phyloP scores from a whole-genome alignment of 2,329 filamentous ascomycete species.

The Aspergillus jensenii region DNA sequence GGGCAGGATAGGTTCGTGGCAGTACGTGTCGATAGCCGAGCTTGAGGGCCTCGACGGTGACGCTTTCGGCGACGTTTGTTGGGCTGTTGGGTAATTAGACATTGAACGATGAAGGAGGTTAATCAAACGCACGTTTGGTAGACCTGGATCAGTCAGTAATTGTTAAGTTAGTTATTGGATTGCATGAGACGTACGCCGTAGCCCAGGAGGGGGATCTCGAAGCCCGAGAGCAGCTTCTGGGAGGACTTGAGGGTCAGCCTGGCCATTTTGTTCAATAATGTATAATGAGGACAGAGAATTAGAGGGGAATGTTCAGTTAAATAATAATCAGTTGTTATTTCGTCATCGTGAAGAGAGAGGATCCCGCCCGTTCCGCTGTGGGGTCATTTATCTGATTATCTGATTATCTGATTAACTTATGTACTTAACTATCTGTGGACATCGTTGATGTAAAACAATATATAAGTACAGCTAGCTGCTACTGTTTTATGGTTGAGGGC shows the following conservation, averaged over 20 bases:
- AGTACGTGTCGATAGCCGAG: conserved; percentile 58
- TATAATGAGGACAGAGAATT: no score
- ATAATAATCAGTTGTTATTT: no score
- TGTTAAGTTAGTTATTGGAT: no score
- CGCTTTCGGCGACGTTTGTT: conserved; percentile 56
- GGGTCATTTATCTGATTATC: no score
- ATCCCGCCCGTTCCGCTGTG: no score
- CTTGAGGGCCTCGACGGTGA: conserved; percentile 57
- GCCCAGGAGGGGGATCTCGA: conserved; percentile 41
- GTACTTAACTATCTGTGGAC: no score
- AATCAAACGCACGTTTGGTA: conserved; percentile 38
- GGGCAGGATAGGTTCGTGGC: neutral
- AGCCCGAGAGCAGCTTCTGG: conserved; percentile 40
- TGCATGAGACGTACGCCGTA: conserved; percentile 38
- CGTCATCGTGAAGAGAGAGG: no score
- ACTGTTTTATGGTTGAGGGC: no score
- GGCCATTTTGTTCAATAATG: neutral
- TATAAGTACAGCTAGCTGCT: no score
- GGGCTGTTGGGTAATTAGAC: conserved; percentile 41
- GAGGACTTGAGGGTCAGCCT: conserved; percentile 34
- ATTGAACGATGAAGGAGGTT: neutral
- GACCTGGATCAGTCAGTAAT: conserved; percentile 26
- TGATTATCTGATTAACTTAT: no score
- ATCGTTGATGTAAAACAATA: no score
- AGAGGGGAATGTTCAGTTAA: no score